Base-by-base conservation (phyloP, 768 basidiomycete genomes). In the Tulasnella sp. region DNA sequence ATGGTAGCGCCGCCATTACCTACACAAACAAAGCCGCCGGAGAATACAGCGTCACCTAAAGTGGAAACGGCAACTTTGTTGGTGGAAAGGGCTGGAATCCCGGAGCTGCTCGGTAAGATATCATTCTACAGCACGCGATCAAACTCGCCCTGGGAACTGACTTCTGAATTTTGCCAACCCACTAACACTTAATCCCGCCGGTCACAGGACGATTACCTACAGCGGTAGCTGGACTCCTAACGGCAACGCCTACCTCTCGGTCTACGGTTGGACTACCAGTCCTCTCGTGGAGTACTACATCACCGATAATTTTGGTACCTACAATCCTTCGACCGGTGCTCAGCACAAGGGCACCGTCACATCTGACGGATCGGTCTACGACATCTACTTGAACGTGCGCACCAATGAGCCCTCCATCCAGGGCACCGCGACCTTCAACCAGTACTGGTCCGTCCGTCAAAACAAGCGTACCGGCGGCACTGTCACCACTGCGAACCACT, bases 51-150 rank as follows among this genome's bases (percentile, higher is more conserved):
- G 59, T 75, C 34, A 65, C 63, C 21, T 71, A 72, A 72, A 30
- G 66, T 4, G 65, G 66, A 60, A 61, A 62, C 45, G 72, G 69
- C 43, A 71, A 74, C 64, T 65, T 73, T 31, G 72, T 73, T 17
- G 74, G 67, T 52, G 74, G 74, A 34, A 70, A 73, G 52, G 72
- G 72, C 22, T 74, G 73, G 71, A 71, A 68, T 30, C 68, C 72
- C n/a, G 73, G 73, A 49, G 58, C 65, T 56, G 66, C 71, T 44
- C 60, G 63, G 66, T 63, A 38, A 22, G n/a, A n/a, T n/a, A n/a
- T n/a, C n/a, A n/a, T n/a, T n/a, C n/a, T n/a, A n/a, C n/a, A n/a
- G n/a, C n/a, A n/a, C n/a, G n/a, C n/a, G n/a, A n/a, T n/a, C n/a
- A n/a, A n/a, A n/a, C n/a, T n/a, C n/a, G n/a, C n/a, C n/a, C n/a